Base-by-base conservation (phyloP, 345 rosid genomes). In the Linum lewisii region DNA sequence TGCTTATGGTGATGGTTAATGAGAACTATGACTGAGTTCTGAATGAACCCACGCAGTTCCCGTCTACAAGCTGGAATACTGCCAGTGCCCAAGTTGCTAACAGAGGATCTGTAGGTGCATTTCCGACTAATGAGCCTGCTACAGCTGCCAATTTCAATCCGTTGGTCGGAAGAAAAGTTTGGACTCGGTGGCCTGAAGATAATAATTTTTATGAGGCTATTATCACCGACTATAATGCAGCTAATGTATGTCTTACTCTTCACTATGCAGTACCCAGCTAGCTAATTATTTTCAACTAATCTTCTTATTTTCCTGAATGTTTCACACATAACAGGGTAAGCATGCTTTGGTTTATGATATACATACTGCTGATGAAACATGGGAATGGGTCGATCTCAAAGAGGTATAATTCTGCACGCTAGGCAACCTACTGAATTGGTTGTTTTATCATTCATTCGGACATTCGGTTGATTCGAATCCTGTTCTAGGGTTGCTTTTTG, bases 121-220 rank as follows among this genome's bases (percentile, higher is more conserved):
- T 82, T 58, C 63, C 68, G 58, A 60, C 82, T 18, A 86, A 82
- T 71, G 90, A 76, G 70, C 76, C 89, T 67, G 84, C 87, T 62
- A 84, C 79, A 61, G 72, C 86, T 24, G 75, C 83, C 63, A 70
- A 82, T 32, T 80, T 64, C 69, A 87, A 88, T 72, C 82, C 83
- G 22, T 77, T 89, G 63, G 68, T 93, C 62, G 95, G 94, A 65
- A 83, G 71, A 77, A 86, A 86, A 83, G 94, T 92, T 42, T 88
- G 97, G 98, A 92, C 93, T 51, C 82, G 88, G 69, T 92, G 98
- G 98, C 98, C 98, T 42, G 95, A 80, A 52, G 98, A 91, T 71
- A 84, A 88, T 69, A 75, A 80, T 72, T 91, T 82, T 70, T 91
- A 91, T 65, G 88, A 91, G 75, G 98, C 98, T 76, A 77, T 84